Evolutionary conservation across 495 filamentous ascomycete genomes (phyloP), one percentile per base, ranked within the genome.

Genomic region (Trichoderma gamsii): DNA sequence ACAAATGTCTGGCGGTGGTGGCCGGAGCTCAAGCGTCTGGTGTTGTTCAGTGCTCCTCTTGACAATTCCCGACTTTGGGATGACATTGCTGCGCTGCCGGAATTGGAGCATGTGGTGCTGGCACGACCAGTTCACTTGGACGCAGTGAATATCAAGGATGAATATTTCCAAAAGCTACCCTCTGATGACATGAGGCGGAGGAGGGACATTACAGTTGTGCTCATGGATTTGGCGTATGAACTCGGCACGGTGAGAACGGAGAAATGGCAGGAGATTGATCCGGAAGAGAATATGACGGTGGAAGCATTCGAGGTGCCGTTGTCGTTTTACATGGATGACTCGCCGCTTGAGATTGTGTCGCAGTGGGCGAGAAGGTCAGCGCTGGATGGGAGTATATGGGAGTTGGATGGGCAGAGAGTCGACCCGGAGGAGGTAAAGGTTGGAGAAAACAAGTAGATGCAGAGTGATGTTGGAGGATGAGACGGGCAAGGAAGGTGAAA

Each of bases 101-200:
- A 69, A 21, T 49, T 79, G n/a, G 75, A 74, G 23, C 76, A 72
- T 29, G 63, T 81, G 8, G 73, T 79, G 43, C 70, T 79, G 63
- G 75, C 76, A n/a, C 75, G 78, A 63, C 72, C 77, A 15, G 70
- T 75, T 43, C 44, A 69, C 18, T 63, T 77, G 27, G 46, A 69
- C 41, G 70, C 66, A 16, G 43, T 63, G 1, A 67, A 71, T 52
- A 44, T 71, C 32, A 71, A 72, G 49, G 56, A 64, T n/a, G 67
- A 65, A 63, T 74, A 69, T 64, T 70, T 67, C 29, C 41, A 59
- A 43, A 70, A 65, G 65, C 41, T 67, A 49, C 51, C 41, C 43
- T 18, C 32, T 21, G 44, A 66, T 13, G 18, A 64, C 32, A 29
- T 41, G 61, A 13, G 29, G 56, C 67, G 64, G 44, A 23, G 66